phyloP scores from a whole-genome alignment of 306 rosid species.

The Erythrophleum fordii region DNA sequence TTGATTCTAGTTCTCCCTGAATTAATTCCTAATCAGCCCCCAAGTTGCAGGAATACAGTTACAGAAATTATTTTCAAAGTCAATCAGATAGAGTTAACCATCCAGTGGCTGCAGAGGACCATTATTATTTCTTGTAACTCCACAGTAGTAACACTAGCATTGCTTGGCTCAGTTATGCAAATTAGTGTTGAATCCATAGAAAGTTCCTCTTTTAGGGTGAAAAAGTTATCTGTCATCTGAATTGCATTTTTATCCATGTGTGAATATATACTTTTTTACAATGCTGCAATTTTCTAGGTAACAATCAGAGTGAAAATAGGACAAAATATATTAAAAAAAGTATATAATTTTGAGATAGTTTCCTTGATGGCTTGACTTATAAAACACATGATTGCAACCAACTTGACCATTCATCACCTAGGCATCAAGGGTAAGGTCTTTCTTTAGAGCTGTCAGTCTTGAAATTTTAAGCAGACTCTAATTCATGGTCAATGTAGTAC shows the following conservation, averaged over 20 bases:
- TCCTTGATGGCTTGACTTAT: background rate
- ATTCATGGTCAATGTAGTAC: background rate
- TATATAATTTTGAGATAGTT: background rate
- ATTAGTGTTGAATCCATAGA: too few species aligned
- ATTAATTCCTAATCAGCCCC: background rate
- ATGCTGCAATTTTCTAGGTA: constrained; percentile 6
- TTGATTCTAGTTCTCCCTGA: background rate
- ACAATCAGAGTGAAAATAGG: constrained; percentile 2
- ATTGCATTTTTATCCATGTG: too few species aligned
- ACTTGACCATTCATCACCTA: background rate
- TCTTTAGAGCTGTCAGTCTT: background rate
- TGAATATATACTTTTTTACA: background rate
- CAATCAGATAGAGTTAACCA: background rate
- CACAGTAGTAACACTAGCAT: background rate
- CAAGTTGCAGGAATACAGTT: background rate
- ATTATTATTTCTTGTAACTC: too few species aligned
- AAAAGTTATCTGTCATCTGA: too few species aligned
- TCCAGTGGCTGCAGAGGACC: background rate
- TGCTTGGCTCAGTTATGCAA: too few species aligned
- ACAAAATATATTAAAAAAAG: background rate
- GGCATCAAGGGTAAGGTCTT: background rate
- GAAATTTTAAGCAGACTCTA: background rate
- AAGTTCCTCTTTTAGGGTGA: too few species aligned
- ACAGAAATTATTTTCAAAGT: too few species aligned
- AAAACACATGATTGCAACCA: background rate